These are phyloP conservation scores for Nemania sp. DNA, from an alignment of 2,329 filamentous ascomycete species.

Conservation along the genomic window DNA sequence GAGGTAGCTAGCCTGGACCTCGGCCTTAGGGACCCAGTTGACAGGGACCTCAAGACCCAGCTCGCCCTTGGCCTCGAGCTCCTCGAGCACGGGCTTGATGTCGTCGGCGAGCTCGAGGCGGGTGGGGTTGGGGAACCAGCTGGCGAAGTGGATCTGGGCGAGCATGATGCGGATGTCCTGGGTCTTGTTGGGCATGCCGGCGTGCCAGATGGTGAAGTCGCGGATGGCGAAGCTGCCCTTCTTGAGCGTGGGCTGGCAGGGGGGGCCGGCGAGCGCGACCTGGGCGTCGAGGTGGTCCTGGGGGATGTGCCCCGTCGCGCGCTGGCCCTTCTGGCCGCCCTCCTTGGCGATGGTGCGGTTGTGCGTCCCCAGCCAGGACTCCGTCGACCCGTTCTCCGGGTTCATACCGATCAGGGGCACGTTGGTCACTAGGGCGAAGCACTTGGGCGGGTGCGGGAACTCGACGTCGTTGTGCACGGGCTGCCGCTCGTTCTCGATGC, in stretches of 20 bases:
- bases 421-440: slow-evolving; percentile 68
- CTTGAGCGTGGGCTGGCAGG: slow-evolving; percentile 62
- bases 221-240: slow-evolving; percentile 69
- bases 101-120: slow-evolving; percentile 64
- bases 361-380: slow-evolving; percentile 70
- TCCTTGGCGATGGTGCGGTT: slow-evolving; percentile 54
- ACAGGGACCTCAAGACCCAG: slow-evolving; percentile 63
- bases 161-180: slow-evolving; percentile 68
- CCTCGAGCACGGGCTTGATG: slow-evolving; percentile 59
- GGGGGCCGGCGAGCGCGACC: slow-evolving; percentile 53
- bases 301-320: slow-evolving; percentile 64
- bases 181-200: slow-evolving; percentile 70
- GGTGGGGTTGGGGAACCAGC: slow-evolving; percentile 70
- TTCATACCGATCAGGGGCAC: slow-evolving; percentile 64
- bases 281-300: slow-evolving; percentile 56
- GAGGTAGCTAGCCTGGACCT: slow-evolving; percentile 62
- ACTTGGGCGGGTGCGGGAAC: slow-evolving; percentile 65
- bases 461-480: slow-evolving; percentile 71
- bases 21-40: slow-evolving; percentile 59
- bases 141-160: slow-evolving; percentile 70
- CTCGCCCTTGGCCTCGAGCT: slow-evolving; percentile 48
- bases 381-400: slow-evolving; percentile 66
- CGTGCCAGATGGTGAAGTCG: slow-evolving; percentile 73
- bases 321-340: slow-evolving; percentile 60
- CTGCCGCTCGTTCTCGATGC: slow-evolving; percentile 58